Evolutionary conservation across 2,329 filamentous ascomycete genomes (phyloP), one percentile per base, ranked within the genome.

Genomic region (Zymoseptoria tritici): DNA sequence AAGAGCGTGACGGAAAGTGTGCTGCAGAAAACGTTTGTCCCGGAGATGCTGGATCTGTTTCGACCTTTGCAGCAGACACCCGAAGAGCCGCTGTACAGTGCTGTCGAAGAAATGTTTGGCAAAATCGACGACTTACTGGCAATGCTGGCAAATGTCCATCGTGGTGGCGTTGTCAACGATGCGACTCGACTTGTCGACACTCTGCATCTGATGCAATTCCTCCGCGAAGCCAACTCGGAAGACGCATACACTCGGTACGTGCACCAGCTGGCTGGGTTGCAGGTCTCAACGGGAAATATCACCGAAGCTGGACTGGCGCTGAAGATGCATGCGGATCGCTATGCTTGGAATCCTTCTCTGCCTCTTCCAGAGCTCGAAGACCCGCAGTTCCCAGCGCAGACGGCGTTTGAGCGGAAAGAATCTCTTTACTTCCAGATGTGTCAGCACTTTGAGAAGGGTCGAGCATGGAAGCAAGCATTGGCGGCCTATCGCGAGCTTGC

Each of bases 231-330:
- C 88, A 90, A 95, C 66, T 96, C 96, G 71, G 91, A 96, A 72
- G 92, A 97, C 69, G 96, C 97, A 59, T 97, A 96, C 74, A 89
- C 96, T 64, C 88, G 91, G 65, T 97, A 97, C 69, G 92, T 97
- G 13, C 93, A 97, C 71, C 91, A 97, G 73, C 81, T 97, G 20
- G 90, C 91, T 2, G 79, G 85, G 49, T 79, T 94, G 11, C 93
- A 97, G 73, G 82, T 83, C 8, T 83, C 87, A 49, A 83, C 88
- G 3, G 82, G 88, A 60, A 94, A 96, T 68, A 85, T 87, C 64
- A 89, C 91, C 0, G 92, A 97, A 75, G 93, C 93, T 13, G 94
- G 91, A 11, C 81, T 97, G 63, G 91, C 92, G 3, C 81, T 97
- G 46, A 87, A 91, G 49, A 83, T 97, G 58, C 94, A 97, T 73